Base-by-base conservation (phyloP, 2,329 filamentous ascomycete species). In the Neonectria hederae region DNA sequence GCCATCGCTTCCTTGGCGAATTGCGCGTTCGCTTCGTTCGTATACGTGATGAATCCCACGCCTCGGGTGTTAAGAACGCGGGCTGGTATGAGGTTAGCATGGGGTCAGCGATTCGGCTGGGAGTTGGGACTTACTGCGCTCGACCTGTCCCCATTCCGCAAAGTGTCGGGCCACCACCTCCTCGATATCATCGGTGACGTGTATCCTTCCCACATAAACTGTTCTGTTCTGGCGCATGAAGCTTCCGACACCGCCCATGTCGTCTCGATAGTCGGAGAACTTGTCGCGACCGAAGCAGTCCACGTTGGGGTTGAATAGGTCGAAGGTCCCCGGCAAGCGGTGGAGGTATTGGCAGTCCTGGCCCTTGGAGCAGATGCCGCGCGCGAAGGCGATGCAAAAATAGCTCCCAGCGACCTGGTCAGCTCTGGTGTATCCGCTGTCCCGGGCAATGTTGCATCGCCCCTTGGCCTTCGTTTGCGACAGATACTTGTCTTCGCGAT, bases 1-100 rank as follows among this genome's bases (percentile, higher is more conserved):
- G 93, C 92, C 95, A 99, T 98, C 1, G 96, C 92, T 78, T 97
- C 94, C 76, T 95, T 95, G 4, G 94, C 94, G 72, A 97, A 97
- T 76, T 97, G 91, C 2, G 92, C 90, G 72, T 96, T 97, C 45
- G 92, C 90, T 76, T 97, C 92, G 76, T 97, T 97, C 24, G 88
- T 87, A 76, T 98, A 98, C 10, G 97, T 99, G 60, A 99, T 90
- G 77, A 99, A 99, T 0, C 90, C 97, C 21, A 99, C 96, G 59
- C 96, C 97, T 43, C 95, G 84, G 1, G 89, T 90, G 62, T 97
- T 97, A 14, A 99, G 83, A 2, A 98, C 95, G 28, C 96, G 90
- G 51, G 91, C 81, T 83, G 52, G 24, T 11, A 48, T 5, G 30
- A 40, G 0, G 38, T 74, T 51, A 74, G 62, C 42, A 6, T n/a